Conservation (phyloP, 345 rosid genomes). For the Dipteronia sinensis region DNA sequence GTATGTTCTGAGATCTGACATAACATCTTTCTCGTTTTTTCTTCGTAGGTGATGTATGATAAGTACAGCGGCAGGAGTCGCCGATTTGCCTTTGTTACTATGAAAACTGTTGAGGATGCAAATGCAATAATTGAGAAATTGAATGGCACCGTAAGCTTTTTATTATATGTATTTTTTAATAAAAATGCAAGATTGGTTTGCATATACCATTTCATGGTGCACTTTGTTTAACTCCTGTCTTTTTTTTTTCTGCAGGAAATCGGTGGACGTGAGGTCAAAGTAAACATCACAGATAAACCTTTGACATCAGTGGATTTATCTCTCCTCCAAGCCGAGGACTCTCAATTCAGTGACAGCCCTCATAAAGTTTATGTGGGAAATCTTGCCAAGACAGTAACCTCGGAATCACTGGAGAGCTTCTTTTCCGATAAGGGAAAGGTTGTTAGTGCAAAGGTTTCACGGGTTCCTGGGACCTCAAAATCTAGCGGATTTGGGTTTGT, state of each 20-base stretch:
- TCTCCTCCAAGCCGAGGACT: constrained; percentile 62
- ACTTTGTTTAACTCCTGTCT: background rate
- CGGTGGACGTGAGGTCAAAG: constrained; percentile 84
- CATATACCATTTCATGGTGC: background rate
- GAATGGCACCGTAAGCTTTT: constrained; percentile 66
- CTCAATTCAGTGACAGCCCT: constrained; percentile 68
- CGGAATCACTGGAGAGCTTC: constrained; percentile 52
- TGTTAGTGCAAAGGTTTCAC: constrained; percentile 77
- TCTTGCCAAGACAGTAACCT: constrained; percentile 80
- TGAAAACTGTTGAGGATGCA: constrained; percentile 88
- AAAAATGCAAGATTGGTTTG: background rate
- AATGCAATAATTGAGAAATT: constrained; percentile 75
- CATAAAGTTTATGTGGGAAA: constrained; percentile 86
- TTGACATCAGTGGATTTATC: constrained; percentile 48
- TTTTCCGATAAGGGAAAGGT: constrained; percentile 82
- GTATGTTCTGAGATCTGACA: background rate
- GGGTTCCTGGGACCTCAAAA: constrained; percentile 82
- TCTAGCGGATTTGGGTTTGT: constrained; percentile 88
- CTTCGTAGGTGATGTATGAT: constrained; percentile 74
- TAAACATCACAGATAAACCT: constrained; percentile 83
- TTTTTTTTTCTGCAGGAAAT: constrained; percentile 47
- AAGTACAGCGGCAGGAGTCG: constrained; percentile 80
- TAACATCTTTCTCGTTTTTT: constrained; percentile 7
- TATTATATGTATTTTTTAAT: background rate
- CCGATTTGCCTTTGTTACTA: constrained; percentile 80